Evolutionary conservation across 1,284 basidiomycete genomes (phyloP), one percentile per base, ranked within the genome.

Genomic region (Naganishia cerealis): DNA sequence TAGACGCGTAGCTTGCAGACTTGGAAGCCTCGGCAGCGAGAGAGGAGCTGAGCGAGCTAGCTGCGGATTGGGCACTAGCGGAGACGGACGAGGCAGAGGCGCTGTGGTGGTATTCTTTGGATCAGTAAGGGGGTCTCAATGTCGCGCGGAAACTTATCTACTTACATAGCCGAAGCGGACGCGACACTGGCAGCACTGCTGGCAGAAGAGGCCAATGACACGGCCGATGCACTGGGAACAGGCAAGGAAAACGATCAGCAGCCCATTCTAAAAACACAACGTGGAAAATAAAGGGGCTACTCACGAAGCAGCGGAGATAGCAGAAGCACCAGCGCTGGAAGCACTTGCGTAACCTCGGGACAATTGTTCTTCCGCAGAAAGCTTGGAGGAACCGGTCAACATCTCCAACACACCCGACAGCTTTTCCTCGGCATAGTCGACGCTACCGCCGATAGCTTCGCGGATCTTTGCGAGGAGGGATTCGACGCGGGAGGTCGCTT

Each of bases 371-470:
- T 81, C 79, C 43, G 79, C 75, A 50, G 80, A 77, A 57, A 79
- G 75, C 57, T 74, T 78, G 67, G 76, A 75, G 36, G 67, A 59
- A 21, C 70, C 70, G 59, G 75, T 78, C 67, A 78, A 71, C 67
- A 78, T 71, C 74, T 56, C 76, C 68, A 79, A 72, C 71, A 78
- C 72, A 46, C 65, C 29, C 61, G 74, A 66, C 12, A 92, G 78
- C 75, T 86, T 87, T 57, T 88, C 88, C 78, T 91, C 89, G 3
- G 86, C 87, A 40, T 84, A 85, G 70, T 86, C 85, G 48, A 89
- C 85, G 40, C 87, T 86, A 33, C 81, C 83, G 68, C 86, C 84
- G 57, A 92, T 80, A 46, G 86, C 81, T 2, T 87, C 86, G 69
- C 84, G 83, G 73, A 92, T 85, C 66, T 82, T 84, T 39, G 80